Evolutionary conservation across 2,329 filamentous ascomycete species (phyloP).

Genomic region (Sporothrix brunneoviolacea): DNA sequence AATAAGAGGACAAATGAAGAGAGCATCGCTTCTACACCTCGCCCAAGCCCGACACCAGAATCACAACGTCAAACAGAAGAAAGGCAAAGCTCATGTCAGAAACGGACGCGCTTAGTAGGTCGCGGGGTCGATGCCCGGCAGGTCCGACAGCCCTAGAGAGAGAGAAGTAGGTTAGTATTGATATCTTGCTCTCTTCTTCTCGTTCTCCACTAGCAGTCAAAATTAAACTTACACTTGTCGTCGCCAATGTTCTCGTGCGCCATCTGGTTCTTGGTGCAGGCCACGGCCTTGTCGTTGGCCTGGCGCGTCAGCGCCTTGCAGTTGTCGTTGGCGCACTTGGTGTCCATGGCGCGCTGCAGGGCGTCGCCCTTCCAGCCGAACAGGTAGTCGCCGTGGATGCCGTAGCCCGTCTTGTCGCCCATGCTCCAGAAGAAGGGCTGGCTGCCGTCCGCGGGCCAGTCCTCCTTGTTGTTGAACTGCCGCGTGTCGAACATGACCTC

Average conservation of each 20-base stretch:
- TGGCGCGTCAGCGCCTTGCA: constrained; percentile 20
- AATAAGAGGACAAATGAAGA: too few species aligned
- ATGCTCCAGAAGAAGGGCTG: constrained; percentile 25
- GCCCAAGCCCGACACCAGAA: too few species aligned
- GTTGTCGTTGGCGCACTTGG: constrained; percentile 20
- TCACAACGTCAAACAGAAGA: too few species aligned
- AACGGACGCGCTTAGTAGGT: constrained; percentile 11
- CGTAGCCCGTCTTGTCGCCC: constrained; percentile 20
- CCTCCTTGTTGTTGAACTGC: constrained; percentile 29
- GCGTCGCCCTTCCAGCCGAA: constrained; percentile 21
- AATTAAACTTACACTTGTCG: constrained; percentile 12
- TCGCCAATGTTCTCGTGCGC: constrained; percentile 20
- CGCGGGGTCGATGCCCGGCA: constrained; percentile 13
- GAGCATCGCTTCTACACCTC: too few species aligned
- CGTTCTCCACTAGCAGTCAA: not conserved
- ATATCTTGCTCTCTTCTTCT: not conserved
- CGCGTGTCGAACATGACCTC: constrained; percentile 21
- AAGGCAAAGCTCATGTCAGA: too few species aligned
- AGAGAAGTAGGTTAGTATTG: not conserved
- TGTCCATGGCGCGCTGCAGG: constrained; percentile 20
- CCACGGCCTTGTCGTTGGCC: constrained; percentile 18
- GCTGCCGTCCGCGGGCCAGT: constrained; percentile 29
- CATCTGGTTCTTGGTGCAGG: constrained; percentile 20
- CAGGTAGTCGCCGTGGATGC: constrained; percentile 22
- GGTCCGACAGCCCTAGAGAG: constrained; percentile 11